A percentile compares a stretch with the other conserved stretches of the same genome.
Conservation (phyloP, 2,329 filamentous ascomycete species). For the Aspergillus sojae region DNA sequence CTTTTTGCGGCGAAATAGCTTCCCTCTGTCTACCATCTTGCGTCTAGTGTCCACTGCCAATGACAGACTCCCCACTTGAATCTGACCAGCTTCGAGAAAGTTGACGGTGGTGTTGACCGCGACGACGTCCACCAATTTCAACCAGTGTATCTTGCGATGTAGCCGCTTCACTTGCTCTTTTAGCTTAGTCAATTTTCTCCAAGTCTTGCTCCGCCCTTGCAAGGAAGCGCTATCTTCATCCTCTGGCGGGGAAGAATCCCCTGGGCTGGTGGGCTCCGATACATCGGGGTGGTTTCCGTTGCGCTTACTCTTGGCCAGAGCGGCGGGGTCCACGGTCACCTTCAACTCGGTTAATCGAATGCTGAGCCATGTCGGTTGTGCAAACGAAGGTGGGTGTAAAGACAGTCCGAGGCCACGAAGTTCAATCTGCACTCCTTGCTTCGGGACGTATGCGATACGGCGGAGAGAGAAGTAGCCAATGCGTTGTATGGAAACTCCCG, state of each 20-base stretch:
- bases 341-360: constrained; percentile 83
- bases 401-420: constrained; percentile 85
- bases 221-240: constrained; percentile 19
- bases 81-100: constrained; percentile 76
- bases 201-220: constrained; percentile 67
- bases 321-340: constrained; percentile 76
- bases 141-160: constrained; percentile 84
- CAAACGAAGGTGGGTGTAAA: constrained; percentile 91
- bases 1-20: constrained; percentile 81
- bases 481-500: constrained; percentile 92
- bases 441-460: constrained; percentile 84
- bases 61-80: constrained; percentile 83
- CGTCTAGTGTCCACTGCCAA: constrained; percentile 86
- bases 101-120: constrained; percentile 78
- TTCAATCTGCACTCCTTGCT: constrained; percentile 86
- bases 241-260: constrained; percentile 21
- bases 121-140: constrained; percentile 85
- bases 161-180: constrained; percentile 87
- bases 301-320: constrained; percentile 48
- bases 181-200: constrained; percentile 74
- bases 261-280: constrained; percentile 24
- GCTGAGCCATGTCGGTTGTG: constrained; percentile 95
- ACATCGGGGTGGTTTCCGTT: constrained; percentile 25
- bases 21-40: constrained; percentile 87
- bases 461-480: constrained; percentile 91